Percentiles rank a stretch among this genome's conserved stretches.
phyloP scores from a whole-genome alignment of 768 basidiomycete genomes.

The Collybia nuda region DNA sequence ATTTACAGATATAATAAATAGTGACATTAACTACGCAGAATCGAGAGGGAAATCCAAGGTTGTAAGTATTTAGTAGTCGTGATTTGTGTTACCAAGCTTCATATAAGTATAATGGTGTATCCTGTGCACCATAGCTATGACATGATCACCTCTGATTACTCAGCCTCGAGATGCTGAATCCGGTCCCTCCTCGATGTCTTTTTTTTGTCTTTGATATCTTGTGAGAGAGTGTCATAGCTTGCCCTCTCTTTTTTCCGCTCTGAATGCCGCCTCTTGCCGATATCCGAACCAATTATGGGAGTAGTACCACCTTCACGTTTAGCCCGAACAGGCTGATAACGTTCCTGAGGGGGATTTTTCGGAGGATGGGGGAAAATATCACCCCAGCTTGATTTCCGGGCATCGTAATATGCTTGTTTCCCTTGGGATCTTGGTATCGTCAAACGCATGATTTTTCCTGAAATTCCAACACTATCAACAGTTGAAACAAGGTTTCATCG shows the following conservation, averaged over 20 bases:
- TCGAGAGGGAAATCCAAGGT: too few relatives aligned
- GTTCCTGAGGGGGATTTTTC: slow-evolving; percentile 73
- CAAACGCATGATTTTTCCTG: slow-evolving; percentile 89
- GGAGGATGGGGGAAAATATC: slow-evolving; percentile 92
- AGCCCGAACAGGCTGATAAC: slow-evolving; percentile 40
- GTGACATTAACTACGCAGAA: slow-evolving; percentile 4
- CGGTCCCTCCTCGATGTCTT: slow-evolving; percentile 31
- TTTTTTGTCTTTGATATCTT: slow-evolving; percentile 38
- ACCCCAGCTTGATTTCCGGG: slow-evolving; percentile 91
- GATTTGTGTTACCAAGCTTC: neutral
- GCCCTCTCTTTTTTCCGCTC: slow-evolving; percentile 25
- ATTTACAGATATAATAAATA: slow-evolving; percentile 10
- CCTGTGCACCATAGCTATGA: too few relatives aligned
- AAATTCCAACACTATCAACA: slow-evolving; percentile 1
- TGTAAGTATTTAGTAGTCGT: too few relatives aligned
- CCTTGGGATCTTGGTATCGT: slow-evolving; percentile 93
- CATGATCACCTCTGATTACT: neutral
- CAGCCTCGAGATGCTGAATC: slow-evolving; percentile 7
- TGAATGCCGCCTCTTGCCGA: slow-evolving; percentile 50
- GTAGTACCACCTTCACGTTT: slow-evolving; percentile 26
- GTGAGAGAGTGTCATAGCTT: slow-evolving; percentile 36
- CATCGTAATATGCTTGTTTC: slow-evolving; percentile 94
- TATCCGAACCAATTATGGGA: slow-evolving; percentile 42
- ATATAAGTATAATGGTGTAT: too few relatives aligned
- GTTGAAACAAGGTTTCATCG: too few relatives aligned